phyloP scores from a whole-genome alignment of 1,139 yeast genomes.

The Saccharomycopsis crataegensis region DNA sequence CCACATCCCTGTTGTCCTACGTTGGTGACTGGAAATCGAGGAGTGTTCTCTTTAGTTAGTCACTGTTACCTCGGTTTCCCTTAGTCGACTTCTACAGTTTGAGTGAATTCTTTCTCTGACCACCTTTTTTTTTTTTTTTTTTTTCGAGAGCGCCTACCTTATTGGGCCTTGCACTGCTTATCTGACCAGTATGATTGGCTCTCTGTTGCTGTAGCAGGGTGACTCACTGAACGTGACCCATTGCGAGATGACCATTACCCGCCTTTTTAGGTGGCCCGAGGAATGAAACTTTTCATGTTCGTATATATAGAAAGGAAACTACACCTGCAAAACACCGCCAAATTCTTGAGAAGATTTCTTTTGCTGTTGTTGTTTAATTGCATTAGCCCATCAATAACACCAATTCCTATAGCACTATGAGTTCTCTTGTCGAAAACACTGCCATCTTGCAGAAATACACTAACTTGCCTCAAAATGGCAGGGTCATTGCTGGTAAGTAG shows the following conservation, averaged over 20 bases:
- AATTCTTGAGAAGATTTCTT: neutral
- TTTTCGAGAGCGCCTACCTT: neutral
- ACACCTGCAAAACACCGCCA: too few relatives aligned
- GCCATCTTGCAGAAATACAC: slow-evolving; percentile 74
- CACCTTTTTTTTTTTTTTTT: neutral
- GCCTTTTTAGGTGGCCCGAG: too few relatives aligned
- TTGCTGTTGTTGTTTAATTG: slow-evolving; percentile 22
- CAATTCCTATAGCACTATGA: neutral
- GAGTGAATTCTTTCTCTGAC: too few relatives aligned
- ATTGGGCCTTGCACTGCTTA: neutral
- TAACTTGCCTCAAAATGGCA: slow-evolving; percentile 79
- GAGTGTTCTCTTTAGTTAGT: too few relatives aligned
- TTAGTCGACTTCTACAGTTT: too few relatives aligned
- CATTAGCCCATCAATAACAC: neutral
- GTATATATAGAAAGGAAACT: too few relatives aligned
- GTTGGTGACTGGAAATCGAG: too few relatives aligned
- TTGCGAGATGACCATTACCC: too few relatives aligned
- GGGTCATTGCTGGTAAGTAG: slow-evolving; percentile 59
- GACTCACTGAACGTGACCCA: too few relatives aligned
- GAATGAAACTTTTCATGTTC: too few relatives aligned
- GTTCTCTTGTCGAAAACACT: slow-evolving; percentile 45
- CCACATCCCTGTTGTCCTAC: too few relatives aligned
- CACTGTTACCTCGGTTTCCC: too few relatives aligned
- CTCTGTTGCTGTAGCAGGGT: neutral
- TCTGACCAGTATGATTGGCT: neutral